Evolutionary conservation across 306 rosid species (phyloP), one percentile per base, ranked within the genome.

Genomic region (Myrica gale): DNA sequence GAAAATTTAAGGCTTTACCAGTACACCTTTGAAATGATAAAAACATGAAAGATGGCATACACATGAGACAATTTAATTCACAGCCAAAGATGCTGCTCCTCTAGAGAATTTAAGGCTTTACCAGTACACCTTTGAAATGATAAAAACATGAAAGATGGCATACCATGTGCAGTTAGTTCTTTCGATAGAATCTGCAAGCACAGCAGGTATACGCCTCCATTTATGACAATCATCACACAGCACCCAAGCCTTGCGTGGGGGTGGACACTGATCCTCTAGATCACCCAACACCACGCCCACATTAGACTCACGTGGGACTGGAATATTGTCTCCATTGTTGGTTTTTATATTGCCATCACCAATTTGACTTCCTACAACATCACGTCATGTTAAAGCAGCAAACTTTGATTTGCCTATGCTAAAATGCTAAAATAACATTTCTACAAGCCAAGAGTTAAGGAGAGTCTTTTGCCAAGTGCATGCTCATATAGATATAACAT

Each of bases 191-290:
- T 96, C 98, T 42, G 97, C 99, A 78, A 90, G 96, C 76, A 76
- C 83, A 79, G 96, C 93, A 72, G 91, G 88, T 84, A 96, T 96
- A 46, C 91, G 99, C 75, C 99, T 89, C 99, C 99, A 96, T 82
- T 96, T 92, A 78, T 78, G 89, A 83, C 99, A 96, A 81, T 82
- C 89, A 87, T 96, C 99, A 73, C 99, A 96, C 53, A 90, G 88
- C 78, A 89, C 99, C 99, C 99, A 96, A 42, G 99, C 99, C 81
- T 87, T 89, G 69, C 71, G 84, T 1, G 85, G 86, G 51, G 91
- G 86, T 73, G 65, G 63, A 81, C 80, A 82, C 81, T 85, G 93
- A 81, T 86, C 87, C 74, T 66, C 90, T 72, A 79, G 56, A 76
- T 74, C 86, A 74, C 80, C 93, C 39, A 85, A 75, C 37, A 46